phyloP scores from a whole-genome alignment of 139 green algal genomes.

The Ettlia oleoabundans region DNA sequence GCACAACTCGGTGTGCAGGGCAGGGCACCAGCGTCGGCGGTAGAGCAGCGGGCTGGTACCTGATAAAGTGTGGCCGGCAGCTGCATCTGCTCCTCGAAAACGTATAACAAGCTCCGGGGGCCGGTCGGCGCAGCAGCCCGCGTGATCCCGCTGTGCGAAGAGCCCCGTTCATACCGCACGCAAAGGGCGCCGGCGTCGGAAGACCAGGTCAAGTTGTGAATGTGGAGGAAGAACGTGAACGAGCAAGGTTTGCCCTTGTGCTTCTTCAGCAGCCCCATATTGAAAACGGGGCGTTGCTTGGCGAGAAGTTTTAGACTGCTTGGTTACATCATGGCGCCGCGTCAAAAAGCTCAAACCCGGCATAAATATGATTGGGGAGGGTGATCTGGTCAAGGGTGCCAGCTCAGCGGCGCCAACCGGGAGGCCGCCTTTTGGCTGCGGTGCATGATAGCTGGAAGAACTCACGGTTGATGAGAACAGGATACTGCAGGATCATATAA shows the following conservation, averaged over 20 bases:
- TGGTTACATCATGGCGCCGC: too few species aligned
- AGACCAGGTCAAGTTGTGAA: not conserved
- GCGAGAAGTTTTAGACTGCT: too few species aligned
- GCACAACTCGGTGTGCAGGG: too few species aligned
- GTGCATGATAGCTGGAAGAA: too few species aligned
- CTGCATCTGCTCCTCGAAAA: slow-evolving; percentile 7
- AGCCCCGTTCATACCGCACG: not conserved
- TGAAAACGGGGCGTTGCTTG: too few species aligned
- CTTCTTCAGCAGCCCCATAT: not conserved
- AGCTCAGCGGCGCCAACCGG: too few species aligned
- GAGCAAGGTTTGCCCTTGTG: not conserved
- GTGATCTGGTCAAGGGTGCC: too few species aligned
- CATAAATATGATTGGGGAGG: too few species aligned
- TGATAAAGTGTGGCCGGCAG: slow-evolving; percentile 16
- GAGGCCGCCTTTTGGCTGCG: too few species aligned
- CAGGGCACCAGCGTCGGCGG: not conserved
- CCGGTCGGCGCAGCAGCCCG: not conserved
- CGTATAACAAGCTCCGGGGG: not conserved
- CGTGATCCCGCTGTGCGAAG: not conserved
- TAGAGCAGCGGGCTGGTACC: not conserved
- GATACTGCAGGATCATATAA: too few species aligned
- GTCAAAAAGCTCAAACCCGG: too few species aligned
- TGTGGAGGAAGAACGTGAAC: not conserved
- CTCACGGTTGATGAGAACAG: too few species aligned
- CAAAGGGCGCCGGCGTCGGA: not conserved